phyloP scores from a whole-genome alignment of 2,329 filamentous ascomycete genomes.

The Trichophyton schoenleinii region DNA sequence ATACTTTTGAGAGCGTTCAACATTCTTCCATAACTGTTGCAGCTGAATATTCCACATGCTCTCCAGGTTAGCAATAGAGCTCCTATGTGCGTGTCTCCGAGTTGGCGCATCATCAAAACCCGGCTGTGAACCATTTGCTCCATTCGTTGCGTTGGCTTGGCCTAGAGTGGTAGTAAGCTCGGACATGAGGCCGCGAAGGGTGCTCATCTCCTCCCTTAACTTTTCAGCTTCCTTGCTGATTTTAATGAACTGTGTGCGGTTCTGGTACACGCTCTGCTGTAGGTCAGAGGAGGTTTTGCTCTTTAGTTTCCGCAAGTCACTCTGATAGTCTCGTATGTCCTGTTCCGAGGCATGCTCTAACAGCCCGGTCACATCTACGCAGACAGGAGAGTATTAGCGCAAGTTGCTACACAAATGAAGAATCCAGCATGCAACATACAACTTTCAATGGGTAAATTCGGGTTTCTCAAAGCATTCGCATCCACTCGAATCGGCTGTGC shows the following conservation, averaged over 20 bases:
- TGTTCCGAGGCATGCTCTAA: slow-evolving; percentile 77
- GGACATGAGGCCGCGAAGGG: slow-evolving; percentile 77
- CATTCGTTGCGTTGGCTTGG: slow-evolving; percentile 34
- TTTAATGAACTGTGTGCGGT: slow-evolving; percentile 95
- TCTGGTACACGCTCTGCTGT: slow-evolving; percentile 92
- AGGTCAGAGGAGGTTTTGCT: slow-evolving; percentile 67
- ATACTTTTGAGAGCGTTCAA: slow-evolving; percentile 97
- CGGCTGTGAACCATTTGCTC: slow-evolving; percentile 37
- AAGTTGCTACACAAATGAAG: neutral
- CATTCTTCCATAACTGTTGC: slow-evolving; percentile 82
- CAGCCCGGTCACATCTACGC: slow-evolving; percentile 42
- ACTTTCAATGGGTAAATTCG: slow-evolving; percentile 64
- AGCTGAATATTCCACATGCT: slow-evolving; percentile 56
- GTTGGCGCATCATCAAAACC: slow-evolving; percentile 41
- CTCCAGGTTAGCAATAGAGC: slow-evolving; percentile 67
- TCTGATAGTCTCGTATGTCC: slow-evolving; percentile 72
- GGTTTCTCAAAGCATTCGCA: slow-evolving; percentile 63
- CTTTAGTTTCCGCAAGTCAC: slow-evolving; percentile 62
- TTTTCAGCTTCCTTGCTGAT: slow-evolving; percentile 99
- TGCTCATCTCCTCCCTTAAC: slow-evolving; percentile 89
- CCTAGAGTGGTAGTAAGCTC: slow-evolving; percentile 65
- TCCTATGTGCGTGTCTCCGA: slow-evolving; percentile 61
- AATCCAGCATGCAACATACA: slow-evolving; percentile 39
- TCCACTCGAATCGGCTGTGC: slow-evolving; percentile 57
- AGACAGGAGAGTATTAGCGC: neutral